These are phyloP conservation scores for Aegilops longissima DNA, from an alignment of 176 grass and related monocot genomes.

Conservation along the genomic window DNA sequence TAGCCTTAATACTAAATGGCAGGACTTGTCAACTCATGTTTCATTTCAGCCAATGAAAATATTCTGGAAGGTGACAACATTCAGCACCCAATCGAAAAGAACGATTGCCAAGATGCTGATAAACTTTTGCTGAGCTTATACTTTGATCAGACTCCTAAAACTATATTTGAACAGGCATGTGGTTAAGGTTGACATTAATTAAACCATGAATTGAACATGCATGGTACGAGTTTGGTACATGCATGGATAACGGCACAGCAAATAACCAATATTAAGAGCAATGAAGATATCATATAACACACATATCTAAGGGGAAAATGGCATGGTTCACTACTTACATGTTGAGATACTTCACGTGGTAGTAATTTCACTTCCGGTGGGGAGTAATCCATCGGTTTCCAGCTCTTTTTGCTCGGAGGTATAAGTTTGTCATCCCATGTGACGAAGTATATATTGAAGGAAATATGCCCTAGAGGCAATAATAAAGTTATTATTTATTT, in stretches of 20 bases:
- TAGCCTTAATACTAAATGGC: background rate
- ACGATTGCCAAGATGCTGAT: background rate
- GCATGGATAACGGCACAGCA: background rate
- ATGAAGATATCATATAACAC: background rate
- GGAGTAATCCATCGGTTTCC: slow-evolving; percentile 73
- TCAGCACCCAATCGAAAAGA: background rate
- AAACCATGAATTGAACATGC: too few species aligned
- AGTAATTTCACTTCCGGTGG: slow-evolving; percentile 35
- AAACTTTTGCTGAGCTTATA: background rate
- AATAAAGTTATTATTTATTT: too few species aligned
- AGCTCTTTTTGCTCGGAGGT: slow-evolving; percentile 76
- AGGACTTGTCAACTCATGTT: background rate
- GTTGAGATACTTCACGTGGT: slow-evolving; percentile 34
- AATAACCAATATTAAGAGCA: background rate
- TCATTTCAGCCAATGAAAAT: background rate
- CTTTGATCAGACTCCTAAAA: slow-evolving; percentile 1
- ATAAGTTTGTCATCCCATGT: slow-evolving; percentile 87
- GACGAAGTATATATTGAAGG: slow-evolving; percentile 94
- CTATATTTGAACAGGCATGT: too few species aligned
- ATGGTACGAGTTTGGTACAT: too few species aligned
- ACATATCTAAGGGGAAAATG: slow-evolving; percentile 1
- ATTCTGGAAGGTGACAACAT: background rate
- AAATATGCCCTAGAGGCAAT: too few species aligned
- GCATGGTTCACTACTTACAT: slow-evolving; percentile 35
- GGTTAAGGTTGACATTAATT: too few species aligned